Base-by-base conservation (phyloP, 192 early-diverging fungal species). In the Coemansia sp. region DNA sequence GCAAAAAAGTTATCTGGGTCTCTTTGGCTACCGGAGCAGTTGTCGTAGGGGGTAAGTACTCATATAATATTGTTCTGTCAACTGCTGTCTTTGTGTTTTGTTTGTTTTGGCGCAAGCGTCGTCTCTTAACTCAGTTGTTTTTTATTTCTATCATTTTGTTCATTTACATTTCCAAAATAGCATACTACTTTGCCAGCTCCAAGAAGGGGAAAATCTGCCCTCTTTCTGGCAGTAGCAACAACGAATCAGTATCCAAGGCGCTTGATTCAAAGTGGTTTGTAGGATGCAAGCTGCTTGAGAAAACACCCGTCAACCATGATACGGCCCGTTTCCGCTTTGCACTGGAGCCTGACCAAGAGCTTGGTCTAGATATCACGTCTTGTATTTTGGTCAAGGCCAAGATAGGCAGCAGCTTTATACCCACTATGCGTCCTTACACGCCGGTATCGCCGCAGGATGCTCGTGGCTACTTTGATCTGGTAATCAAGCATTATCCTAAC, bases 391-490 rank as follows among this genome's bases (percentile, higher is more conserved):
- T 92, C 33, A 89, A 90, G 82, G 79, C 72, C 12, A 77, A 64
- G 56, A 42, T 80, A 25, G 77, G 63, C 45, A 80, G 87, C 55
- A 84, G 87, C 69, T 85, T 85, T 32, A 87, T 87, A 69, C 73
- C 84, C 34, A 84, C 89, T 14, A 86, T 94, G 50, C 89, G 94
- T 56, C 90, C 93, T 5, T 95, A 97, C 74, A 94, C 93, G 42
- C 92, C 95, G 7, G 85, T 88, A 33, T 83, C 84, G 31, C 42
- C 62, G 30, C 75, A 84, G 67, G 78, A 86, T 57, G 80, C 72
- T n/a, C 75, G 72, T 36, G 92, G 88, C 8, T 75, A 85, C 67
- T 84, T 96, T 78, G 92, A 95, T 60, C 77, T 96, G 40, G 72
- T 96, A 29, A 74, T 96, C 69, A 95, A 95, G 82, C 66, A 87